Conservation (phyloP, 768 basidiomycete genomes). For the Tulasnella calospora region DNA sequence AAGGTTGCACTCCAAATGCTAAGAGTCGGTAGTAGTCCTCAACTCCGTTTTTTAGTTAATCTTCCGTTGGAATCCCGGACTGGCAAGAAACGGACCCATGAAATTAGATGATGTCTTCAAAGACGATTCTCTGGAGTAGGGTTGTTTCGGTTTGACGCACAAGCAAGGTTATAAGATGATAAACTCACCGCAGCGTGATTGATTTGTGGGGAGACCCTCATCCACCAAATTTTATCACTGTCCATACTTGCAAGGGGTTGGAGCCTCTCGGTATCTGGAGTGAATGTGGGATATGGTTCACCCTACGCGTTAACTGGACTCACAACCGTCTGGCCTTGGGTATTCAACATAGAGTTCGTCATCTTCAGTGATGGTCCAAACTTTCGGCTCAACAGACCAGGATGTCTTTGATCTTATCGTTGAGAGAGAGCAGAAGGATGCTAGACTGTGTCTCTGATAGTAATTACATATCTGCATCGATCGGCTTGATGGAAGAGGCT, state of each 20-base stretch:
- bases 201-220: too few relatives aligned
- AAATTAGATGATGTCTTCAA: too few relatives aligned
- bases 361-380: background rate
- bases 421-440: background rate
- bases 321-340: background rate
- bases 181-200: too few relatives aligned
- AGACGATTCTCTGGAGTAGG: too few relatives aligned
- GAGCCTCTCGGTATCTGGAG: background rate
- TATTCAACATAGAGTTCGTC: background rate
- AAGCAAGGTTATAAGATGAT: too few relatives aligned
- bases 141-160: too few relatives aligned
- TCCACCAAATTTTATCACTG: too few relatives aligned
- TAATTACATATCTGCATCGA: background rate
- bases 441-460: background rate
- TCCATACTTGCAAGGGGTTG: background rate
- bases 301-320: background rate
- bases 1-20: too few relatives aligned
- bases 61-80: too few relatives aligned
- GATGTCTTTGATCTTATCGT: background rate
- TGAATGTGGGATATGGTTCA: background rate
- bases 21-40: too few relatives aligned
- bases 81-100: too few relatives aligned
- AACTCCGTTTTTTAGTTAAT: too few relatives aligned
- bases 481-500: background rate
- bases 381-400: background rate